Evolutionary conservation across 225 moss, liverwort and hornwort genomes (phyloP).

Genomic region (Marchantia paleacea): DNA sequence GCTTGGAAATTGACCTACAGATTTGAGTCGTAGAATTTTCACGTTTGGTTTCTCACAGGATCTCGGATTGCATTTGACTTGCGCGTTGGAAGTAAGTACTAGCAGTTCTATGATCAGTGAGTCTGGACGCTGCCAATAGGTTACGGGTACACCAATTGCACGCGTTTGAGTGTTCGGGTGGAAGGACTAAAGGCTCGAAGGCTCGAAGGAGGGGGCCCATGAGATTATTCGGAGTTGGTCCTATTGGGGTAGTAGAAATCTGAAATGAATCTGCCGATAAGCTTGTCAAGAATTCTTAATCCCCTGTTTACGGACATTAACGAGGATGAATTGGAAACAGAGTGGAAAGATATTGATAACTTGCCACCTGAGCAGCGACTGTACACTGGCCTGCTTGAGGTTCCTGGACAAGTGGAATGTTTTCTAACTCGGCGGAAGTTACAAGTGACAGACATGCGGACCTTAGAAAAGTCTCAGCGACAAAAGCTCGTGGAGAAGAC

Average conservation of each 20-base stretch:
- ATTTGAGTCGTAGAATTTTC: too few relatives aligned
- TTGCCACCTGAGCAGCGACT: conserved; percentile 58
- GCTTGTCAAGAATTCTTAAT: conserved; percentile 6
- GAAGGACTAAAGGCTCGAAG: too few relatives aligned
- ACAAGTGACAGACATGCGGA: conserved; percentile 39
- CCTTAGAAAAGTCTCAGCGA: conserved; percentile 49
- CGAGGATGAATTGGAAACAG: conserved; percentile 47
- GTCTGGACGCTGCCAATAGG: too few relatives aligned
- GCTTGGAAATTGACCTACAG: too few relatives aligned
- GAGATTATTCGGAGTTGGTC: too few relatives aligned
- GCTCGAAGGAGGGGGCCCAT: too few relatives aligned
- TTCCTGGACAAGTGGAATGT: neutral
- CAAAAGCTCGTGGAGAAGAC: conserved; percentile 56
- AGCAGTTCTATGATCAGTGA: too few relatives aligned
- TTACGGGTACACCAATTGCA: too few relatives aligned
- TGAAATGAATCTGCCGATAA: conserved; percentile 9
- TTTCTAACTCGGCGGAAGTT: conserved; percentile 6
- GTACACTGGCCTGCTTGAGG: conserved; percentile 36
- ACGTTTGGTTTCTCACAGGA: too few relatives aligned
- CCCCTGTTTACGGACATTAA: conserved; percentile 8
- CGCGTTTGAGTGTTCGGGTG: too few relatives aligned
- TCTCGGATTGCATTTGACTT: too few relatives aligned
- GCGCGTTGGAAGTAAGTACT: too few relatives aligned
- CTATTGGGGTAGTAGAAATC: neutral
- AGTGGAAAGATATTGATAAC: conserved; percentile 63